Base-by-base conservation (phyloP, 2,329 filamentous ascomycete genomes). In the Capronia epimyces region DNA sequence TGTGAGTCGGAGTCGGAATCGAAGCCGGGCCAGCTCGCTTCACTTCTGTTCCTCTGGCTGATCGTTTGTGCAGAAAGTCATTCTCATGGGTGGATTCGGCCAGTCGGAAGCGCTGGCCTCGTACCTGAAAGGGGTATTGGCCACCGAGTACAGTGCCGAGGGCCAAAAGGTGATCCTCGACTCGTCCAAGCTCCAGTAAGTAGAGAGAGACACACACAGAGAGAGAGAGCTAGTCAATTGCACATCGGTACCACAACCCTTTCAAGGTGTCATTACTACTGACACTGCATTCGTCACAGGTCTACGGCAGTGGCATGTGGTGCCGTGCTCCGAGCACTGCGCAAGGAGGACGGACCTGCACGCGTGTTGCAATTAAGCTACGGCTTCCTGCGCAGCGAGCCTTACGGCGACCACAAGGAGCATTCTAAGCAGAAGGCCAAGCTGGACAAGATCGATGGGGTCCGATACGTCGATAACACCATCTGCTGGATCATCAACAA, bases 21-120 rank as follows among this genome's bases (percentile, higher is more conserved):
- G n/a, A n/a, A n/a, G n/a, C n/a, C n/a, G n/a, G n/a, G n/a, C n/a
- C n/a, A n/a, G n/a, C n/a, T n/a, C n/a, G n/a, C n/a, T n/a, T n/a
- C n/a, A n/a, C n/a, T n/a, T n/a, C n/a, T n/a, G n/a, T n/a, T n/a
- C n/a, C n/a, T n/a, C n/a, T 31, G 7, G 27, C 7, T 7, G 27
- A 31, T 31, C 52, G 25, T 32, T 36, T 3, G 52, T 58, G 20
- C 50, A 64, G 59, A 66, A 64, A 58, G 61, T 67, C 9, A 52
- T 67, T 32, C 53, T 67, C 2, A 64, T 65, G 32, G 65, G 64
- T 22, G 65, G 64, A 10, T 67, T 67, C 54, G 64, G 61, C 1
- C 55, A 59, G 13, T 66, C 63, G n/a, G 54, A 54, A 3, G 60
- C 62, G n/a, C 53, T 66, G n/a, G 27, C 54, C 43, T 48, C 55